Conservation (phyloP, 257 asterid genomes). For the Rubia yunnanensis region DNA sequence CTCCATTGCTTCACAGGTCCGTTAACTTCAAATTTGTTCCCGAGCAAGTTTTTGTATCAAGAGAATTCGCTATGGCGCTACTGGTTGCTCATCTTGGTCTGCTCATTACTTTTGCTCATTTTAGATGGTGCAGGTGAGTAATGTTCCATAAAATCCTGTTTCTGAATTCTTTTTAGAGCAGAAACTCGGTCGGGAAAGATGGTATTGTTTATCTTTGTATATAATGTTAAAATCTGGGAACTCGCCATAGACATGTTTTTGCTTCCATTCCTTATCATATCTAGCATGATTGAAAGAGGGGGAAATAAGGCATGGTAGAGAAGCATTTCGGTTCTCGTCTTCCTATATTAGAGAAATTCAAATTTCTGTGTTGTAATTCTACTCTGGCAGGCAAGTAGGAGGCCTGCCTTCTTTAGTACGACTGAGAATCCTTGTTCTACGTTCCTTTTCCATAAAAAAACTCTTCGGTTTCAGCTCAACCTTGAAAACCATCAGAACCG, state of each 20-base stretch:
- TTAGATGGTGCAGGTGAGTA: slow-evolving; percentile 43
- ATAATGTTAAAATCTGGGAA: not conserved
- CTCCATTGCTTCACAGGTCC: slow-evolving; percentile 30
- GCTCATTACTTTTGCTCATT: slow-evolving; percentile 39
- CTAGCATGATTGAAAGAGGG: not conserved
- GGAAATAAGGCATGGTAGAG: not conserved
- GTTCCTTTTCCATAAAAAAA: slow-evolving; percentile 28
- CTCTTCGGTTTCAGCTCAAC: slow-evolving; percentile 16
- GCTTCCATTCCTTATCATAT: not conserved
- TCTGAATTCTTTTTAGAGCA: not conserved
- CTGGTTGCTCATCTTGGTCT: slow-evolving; percentile 36
- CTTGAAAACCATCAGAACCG: slow-evolving; percentile 39
- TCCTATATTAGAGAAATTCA: not conserved
- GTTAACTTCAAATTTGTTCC: slow-evolving; percentile 54
- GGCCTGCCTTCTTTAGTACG: slow-evolving; percentile 50
- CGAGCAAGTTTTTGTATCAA: slow-evolving; percentile 34
- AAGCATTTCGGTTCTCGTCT: not conserved
- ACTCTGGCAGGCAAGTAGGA: slow-evolving; percentile 66
- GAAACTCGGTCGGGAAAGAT: not conserved
- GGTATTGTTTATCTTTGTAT: not conserved
- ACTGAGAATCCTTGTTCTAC: slow-evolving; percentile 24
- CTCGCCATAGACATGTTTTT: not conserved
- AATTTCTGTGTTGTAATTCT: not conserved
- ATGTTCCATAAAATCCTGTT: slow-evolving; percentile 1
- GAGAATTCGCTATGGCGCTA: slow-evolving; percentile 29